A percentile compares a stretch with the other conserved stretches of the same genome.
Conservation (phyloP, 257 asterid species). For the Buddleja alternifolia region DNA sequence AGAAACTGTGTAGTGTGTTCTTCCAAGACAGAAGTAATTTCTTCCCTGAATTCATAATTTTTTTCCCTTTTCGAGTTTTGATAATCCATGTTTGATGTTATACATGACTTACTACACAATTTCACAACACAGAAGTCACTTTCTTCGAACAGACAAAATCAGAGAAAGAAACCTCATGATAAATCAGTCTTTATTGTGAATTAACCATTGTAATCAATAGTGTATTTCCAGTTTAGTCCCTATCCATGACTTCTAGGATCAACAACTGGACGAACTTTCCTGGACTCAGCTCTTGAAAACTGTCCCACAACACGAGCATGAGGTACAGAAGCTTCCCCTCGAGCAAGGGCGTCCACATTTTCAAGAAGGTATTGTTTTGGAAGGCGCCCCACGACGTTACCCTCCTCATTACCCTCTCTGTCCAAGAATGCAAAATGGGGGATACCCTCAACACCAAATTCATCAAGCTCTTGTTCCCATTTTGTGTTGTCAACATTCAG, state of each 20-base stretch:
- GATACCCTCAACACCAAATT: conserved; percentile 96
- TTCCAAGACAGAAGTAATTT: too few relatives aligned
- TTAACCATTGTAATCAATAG: neutral
- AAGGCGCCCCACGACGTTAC: conserved; percentile 93
- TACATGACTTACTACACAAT: too few relatives aligned
- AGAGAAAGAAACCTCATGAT: too few relatives aligned
- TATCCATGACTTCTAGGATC: conserved; percentile 97
- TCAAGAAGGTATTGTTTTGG: conserved; percentile 77
- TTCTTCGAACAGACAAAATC: too few relatives aligned
- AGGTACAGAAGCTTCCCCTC: conserved; percentile 78
- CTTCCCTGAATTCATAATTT: too few relatives aligned
- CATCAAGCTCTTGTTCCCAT: conserved; percentile 99
- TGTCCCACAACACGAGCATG: conserved; percentile 89
- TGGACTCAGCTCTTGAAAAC: conserved; percentile 68
- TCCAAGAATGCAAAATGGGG: conserved; percentile 98
- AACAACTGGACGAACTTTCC: conserved; percentile 68
- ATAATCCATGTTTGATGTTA: too few relatives aligned
- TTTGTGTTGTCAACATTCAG: conserved; percentile 95
- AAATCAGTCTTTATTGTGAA: too few relatives aligned
- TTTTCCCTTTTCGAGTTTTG: too few relatives aligned
- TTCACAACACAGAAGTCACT: too few relatives aligned
- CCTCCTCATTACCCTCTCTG: conserved; percentile 85
- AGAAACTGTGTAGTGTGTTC: too few relatives aligned
- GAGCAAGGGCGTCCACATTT: conserved; percentile 87
- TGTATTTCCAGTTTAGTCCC: conserved; percentile 14